Evolutionary conservation across 2,329 filamentous ascomycete species (phyloP), one percentile per base, ranked within the genome.

Genomic region (Fusarium tuaranense): DNA sequence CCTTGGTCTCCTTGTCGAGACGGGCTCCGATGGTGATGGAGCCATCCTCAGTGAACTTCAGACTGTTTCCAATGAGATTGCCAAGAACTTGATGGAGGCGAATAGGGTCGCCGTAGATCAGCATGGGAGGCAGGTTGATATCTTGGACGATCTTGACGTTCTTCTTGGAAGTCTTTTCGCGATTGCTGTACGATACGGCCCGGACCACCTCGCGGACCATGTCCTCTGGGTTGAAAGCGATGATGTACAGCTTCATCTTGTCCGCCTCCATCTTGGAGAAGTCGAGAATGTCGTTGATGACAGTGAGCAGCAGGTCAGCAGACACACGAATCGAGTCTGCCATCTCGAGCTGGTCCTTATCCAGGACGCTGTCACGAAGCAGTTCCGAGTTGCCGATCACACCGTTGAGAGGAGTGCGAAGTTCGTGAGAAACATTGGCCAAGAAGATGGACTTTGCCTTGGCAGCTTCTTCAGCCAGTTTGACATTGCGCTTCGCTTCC

Each of bases 211-310:
- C 91, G 5, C 89, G 87, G 41, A 93, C 87, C 88, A 92, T 91
- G 79, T 92, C 90, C 75, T 90, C 88, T 0, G 91, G 90, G 74
- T 91, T 92, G 82, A 92, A 92, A 9, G 90, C 90, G 65, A 91
- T 92, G 69, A 92, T 88, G 80, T 94, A 94, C 2, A 95, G 89
- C 80, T 97, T 95, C 86, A 97, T 92, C 81, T 95, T 93, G 76
- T 95, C 94, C 4, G 93, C 94, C 81, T 97, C 95, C 85, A 97
- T 95, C 82, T 97, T 97, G 32, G 95, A 98, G 81, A 98, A 97
- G 83, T 98, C 96, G 6, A 98, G 87, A 63, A 98, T 98, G 80
- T 98, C 96, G 80, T 98, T 98, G 84, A 98, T 98, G 58, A 98
- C 94, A 0, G 95, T 97, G 30, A 98, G 87, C 16, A 98, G 85